Conservation (phyloP, 805 yeast genomes). For the Grigorovia jiainica region DNA sequence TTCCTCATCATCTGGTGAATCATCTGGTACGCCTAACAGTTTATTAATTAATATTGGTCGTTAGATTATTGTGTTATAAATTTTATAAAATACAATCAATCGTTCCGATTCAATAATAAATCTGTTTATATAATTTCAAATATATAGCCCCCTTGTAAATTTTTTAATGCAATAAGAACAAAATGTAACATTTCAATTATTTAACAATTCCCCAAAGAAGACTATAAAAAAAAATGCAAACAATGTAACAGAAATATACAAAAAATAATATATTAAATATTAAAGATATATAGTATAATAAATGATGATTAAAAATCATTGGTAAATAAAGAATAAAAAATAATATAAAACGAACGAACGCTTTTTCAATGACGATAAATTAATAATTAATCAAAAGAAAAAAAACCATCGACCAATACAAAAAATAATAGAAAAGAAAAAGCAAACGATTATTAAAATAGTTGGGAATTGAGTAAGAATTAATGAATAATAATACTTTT, state of each 20-base stretch:
- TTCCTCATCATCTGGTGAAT: slow-evolving; percentile 29
- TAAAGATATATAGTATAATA: not conserved
- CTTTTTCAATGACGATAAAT: too few relatives aligned
- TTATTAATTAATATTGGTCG: slow-evolving; percentile 64
- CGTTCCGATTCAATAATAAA: too few relatives aligned
- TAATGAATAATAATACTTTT: not conserved
- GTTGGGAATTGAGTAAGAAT: not conserved
- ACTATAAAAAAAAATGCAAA: too few relatives aligned
- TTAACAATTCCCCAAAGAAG: too few relatives aligned
- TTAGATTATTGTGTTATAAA: slow-evolving; percentile 26
- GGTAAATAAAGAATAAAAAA: not conserved
- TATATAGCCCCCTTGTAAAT: too few relatives aligned
- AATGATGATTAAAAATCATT: not conserved
- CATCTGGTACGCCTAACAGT: slow-evolving; percentile 36
- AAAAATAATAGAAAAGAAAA: not conserved
- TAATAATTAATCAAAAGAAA: too few relatives aligned
- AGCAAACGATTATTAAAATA: not conserved
- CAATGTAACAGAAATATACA: not conserved
- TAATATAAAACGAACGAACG: not conserved
- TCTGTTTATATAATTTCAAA: too few relatives aligned
- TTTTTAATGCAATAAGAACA: too few relatives aligned
- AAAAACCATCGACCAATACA: too few relatives aligned
- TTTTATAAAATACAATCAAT: too few relatives aligned
- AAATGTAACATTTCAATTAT: too few relatives aligned
- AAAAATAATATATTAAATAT: not conserved